These are phyloP conservation scores for Xylaria castorea DNA, from an alignment of 495 filamentous ascomycete genomes.

Conservation along the genomic window DNA sequence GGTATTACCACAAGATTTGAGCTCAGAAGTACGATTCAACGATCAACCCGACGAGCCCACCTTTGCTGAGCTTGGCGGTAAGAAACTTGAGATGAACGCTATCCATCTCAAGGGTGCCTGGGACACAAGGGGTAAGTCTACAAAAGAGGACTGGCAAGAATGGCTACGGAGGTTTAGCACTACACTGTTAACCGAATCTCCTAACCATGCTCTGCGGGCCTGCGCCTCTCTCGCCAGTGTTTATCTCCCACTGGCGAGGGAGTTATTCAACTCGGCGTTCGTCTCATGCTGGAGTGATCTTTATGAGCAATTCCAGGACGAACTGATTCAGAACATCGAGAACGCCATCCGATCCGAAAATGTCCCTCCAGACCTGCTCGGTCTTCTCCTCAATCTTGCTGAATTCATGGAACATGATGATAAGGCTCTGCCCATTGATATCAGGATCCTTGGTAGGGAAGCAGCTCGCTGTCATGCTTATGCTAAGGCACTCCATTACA, in stretches of 20 bases:
- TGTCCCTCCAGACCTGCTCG: constrained; percentile 93
- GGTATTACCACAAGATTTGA: constrained; percentile 90
- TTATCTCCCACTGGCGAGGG: constrained; percentile 88
- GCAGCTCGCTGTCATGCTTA: constrained; percentile 96
- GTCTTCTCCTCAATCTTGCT: constrained; percentile 92
- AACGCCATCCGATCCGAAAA: constrained; percentile 90
- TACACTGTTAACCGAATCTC: constrained; percentile 92
- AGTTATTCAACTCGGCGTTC: constrained; percentile 97
- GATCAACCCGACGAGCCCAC: constrained; percentile 77
- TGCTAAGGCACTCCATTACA: constrained; percentile 97
- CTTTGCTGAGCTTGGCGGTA: constrained; percentile 82
- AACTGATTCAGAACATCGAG: constrained; percentile 93
- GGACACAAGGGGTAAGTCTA: constrained; percentile 95
- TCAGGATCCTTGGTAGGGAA: constrained; percentile 88
- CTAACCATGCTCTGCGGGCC: constrained; percentile 89
- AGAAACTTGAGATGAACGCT: constrained; percentile 95
- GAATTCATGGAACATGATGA: constrained; percentile 99
- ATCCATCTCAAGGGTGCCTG: constrained; percentile 97
- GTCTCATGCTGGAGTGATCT: constrained; percentile 99
- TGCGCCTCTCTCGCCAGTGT: constrained; percentile 90
- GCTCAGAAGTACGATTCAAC: constrained; percentile 82
- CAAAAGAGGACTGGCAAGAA: constrained; percentile 97
- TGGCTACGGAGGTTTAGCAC: constrained; percentile 98
- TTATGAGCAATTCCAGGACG: constrained; percentile 93
- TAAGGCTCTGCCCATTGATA: constrained; percentile 96